Conservation (phyloP, 306 rosid species). For the Malus orientalis region DNA sequence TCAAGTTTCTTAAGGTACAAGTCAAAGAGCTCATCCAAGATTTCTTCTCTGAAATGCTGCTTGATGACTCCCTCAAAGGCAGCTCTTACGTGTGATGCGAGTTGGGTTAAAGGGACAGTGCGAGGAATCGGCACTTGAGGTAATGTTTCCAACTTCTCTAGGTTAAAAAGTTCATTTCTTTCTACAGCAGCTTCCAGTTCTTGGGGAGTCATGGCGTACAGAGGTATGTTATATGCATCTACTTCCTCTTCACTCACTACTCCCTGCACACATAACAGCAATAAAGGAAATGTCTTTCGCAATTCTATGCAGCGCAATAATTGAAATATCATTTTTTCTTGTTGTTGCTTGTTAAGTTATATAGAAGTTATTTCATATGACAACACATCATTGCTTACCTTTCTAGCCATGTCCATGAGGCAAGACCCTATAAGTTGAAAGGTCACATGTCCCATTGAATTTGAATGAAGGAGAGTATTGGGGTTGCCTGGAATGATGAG, state of each 20-base stretch:
- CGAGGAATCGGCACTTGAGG: not conserved
- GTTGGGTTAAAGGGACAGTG: not conserved
- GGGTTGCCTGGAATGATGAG: conserved; percentile 5
- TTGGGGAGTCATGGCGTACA: not conserved
- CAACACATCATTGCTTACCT: conserved; percentile 12
- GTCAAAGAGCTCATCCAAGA: conserved; percentile 8
- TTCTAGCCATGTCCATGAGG: conserved; percentile 26
- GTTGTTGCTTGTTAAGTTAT: too few species aligned
- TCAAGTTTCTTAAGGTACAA: not conserved
- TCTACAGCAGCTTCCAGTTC: not conserved
- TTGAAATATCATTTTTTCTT: too few species aligned
- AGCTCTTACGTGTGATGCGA: not conserved
- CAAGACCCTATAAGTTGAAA: conserved; percentile 9
- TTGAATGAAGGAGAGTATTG: not conserved
- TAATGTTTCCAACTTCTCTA: not conserved
- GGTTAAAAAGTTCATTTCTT: conserved; percentile 7
- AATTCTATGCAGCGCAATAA: too few species aligned
- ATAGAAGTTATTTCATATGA: too few species aligned
- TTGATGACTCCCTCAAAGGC: not conserved
- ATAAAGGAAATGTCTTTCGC: not conserved
- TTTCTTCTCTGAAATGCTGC: not conserved
- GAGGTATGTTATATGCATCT: not conserved
- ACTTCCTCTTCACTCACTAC: not conserved
- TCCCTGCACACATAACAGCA: not conserved
- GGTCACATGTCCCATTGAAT: not conserved